A percentile compares a stretch with the other conserved stretches of the same genome.
These are phyloP conservation scores for Dactylellina parvicollis DNA, from an alignment of 2,329 filamentous ascomycete genomes.

Conservation along the genomic window DNA sequence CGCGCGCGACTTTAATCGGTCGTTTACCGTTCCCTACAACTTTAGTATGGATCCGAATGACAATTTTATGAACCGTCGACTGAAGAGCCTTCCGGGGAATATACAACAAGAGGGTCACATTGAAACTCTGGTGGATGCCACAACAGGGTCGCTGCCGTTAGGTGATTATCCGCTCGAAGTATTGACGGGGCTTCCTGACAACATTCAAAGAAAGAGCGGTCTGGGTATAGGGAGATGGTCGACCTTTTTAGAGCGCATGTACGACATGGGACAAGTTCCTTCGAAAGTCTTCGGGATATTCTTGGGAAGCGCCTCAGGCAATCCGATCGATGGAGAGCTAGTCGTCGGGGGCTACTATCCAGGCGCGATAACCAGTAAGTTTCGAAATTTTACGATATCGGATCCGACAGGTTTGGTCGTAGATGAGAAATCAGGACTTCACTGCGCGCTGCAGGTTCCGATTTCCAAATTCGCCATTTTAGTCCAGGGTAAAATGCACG, in stretches of 20 bases:
- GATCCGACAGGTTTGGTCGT: neutral
- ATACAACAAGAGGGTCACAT: neutral
- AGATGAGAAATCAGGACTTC: neutral
- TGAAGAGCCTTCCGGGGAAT: neutral
- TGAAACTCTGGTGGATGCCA: neutral
- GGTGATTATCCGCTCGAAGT: slow-evolving; percentile 15
- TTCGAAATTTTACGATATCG: slow-evolving; percentile 10
- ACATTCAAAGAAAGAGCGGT: neutral
- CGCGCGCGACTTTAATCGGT: neutral
- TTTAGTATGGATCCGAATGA: slow-evolving; percentile 17
- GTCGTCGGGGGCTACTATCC: slow-evolving; percentile 3
- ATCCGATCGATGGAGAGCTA: slow-evolving; percentile 6
- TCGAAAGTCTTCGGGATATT: slow-evolving; percentile 6
- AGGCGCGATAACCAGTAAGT: neutral
- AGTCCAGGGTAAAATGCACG: neutral
- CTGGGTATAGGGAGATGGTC: slow-evolving; percentile 5
- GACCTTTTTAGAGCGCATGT: slow-evolving; percentile 12
- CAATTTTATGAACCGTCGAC: neutral
- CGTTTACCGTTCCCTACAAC: neutral
- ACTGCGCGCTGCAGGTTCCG: neutral
- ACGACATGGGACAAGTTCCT: slow-evolving; percentile 4
- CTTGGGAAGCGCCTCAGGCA: neutral
- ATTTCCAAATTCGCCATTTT: neutral
- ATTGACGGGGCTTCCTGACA: neutral
- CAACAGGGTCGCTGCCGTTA: neutral